Base-by-base conservation (phyloP, 768 basidiomycete genomes). In the Cantharellus anzutake region DNA sequence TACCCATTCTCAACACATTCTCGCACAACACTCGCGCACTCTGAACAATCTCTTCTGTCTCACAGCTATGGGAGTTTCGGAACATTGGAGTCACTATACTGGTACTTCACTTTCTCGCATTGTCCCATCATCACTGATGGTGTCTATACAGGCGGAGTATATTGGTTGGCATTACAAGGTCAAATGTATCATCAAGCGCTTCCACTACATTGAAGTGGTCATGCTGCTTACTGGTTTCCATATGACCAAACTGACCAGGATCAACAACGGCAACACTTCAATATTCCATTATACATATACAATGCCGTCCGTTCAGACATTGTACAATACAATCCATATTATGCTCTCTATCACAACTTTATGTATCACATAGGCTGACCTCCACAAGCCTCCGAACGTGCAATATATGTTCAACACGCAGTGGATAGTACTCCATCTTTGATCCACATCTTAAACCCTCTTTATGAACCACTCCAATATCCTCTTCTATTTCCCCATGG, bases 381-480 rank as follows among this genome's bases (percentile, higher is more conserved):
- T 4, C 51, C 44, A 20, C 44, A 20, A 48, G 11, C 44, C 7
- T 7, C 7, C 20, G 44, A 7, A 48, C 52, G 52, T 37, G 7
- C 7, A 7, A 14, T 55, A 37, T 55, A 7, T 55, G 52, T 55
- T 7, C 52, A 55, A 37, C 52, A 37, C 52, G 35, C 7, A 14
- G 7, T 7, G 7, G 52, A 55, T 37, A 37, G 7, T 7, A 37
- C 7, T 5, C 7, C 7, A 7, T 5, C 52, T 7, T 14, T 14
- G 35, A 20, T 73, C 20, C 59, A 68, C 0, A 68, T 65, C 4
- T 41, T 66, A 11, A 71, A 71, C 40, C 66, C 67, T 0, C 50
- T 71, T 4, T 73, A 71, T 70, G 73, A 74, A 57, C 71, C 73
- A 0, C 60, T 74, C 0, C 64, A 65, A 0, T 73, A 73, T 61